These are phyloP conservation scores for Paramecium primaurelia DNA, from an alignment of 73 alveolate genomes.

Conservation along the genomic window DNA sequence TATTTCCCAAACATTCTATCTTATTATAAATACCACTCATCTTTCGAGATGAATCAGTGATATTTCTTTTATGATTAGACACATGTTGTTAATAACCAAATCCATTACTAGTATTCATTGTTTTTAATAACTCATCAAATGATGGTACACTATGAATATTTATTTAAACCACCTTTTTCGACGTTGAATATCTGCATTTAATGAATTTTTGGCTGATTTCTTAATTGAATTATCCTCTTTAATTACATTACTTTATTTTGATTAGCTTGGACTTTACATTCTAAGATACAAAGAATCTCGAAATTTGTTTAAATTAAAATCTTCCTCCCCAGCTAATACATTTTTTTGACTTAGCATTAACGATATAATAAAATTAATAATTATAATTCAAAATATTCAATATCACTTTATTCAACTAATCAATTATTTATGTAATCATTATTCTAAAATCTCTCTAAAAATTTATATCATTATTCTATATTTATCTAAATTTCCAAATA, in stretches of 20 bases:
- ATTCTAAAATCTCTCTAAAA: too few relatives aligned
- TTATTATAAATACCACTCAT: conserved; percentile 9
- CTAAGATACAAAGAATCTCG: not conserved
- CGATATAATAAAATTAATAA: not conserved
- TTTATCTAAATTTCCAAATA: too few relatives aligned
- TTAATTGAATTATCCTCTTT: not conserved
- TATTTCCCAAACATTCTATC: not conserved
- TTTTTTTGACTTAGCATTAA: not conserved
- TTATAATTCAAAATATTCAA: not conserved
- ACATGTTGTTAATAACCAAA: not conserved
- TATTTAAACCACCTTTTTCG: not conserved
- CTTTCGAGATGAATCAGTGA: conserved; percentile 13
- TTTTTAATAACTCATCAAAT: conserved; percentile 16
- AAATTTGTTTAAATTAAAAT: conserved; percentile 27
- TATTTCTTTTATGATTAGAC: not conserved
- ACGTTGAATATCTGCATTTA: not conserved
- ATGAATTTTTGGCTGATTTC: not conserved
- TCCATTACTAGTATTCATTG: not conserved
- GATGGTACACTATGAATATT: not conserved
- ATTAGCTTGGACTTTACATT: not conserved
- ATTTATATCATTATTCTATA: too few relatives aligned
- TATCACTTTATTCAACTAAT: not conserved
- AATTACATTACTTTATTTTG: not conserved
- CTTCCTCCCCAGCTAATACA: not conserved
- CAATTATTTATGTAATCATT: not conserved